phyloP scores from a whole-genome alignment of 2,329 filamentous ascomycete species.

The Lanzia echinophila region DNA sequence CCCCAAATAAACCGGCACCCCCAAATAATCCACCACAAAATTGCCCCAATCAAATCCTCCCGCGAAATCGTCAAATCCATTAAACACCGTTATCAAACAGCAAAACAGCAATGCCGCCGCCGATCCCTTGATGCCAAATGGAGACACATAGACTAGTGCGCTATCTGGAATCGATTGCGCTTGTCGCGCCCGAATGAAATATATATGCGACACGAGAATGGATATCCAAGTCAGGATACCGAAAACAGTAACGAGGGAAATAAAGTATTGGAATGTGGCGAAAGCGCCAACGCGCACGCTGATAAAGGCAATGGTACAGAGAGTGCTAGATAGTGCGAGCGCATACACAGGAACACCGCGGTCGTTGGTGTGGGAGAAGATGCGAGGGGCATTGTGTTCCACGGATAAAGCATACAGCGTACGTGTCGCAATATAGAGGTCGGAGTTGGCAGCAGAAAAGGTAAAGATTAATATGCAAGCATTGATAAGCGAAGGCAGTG shows the following conservation, averaged over 20 bases:
- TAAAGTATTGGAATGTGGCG: conserved; percentile 63
- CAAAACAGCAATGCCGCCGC: conserved; percentile 63
- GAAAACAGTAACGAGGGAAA: conserved; percentile 50
- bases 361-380: conserved; percentile 51
- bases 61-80: conserved; percentile 51
- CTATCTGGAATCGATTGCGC: conserved; percentile 52
- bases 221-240: conserved; percentile 34
- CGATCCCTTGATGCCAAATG: conserved; percentile 65
- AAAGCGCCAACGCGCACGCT: conserved; percentile 52
- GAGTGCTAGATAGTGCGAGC: conserved; percentile 37
- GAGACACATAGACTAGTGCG: conserved; percentile 58
- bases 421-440: conserved; percentile 61
- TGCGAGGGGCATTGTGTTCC: conserved; percentile 55
- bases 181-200: conserved; percentile 54
- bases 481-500: conserved; percentile 61
- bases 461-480: conserved; percentile 61
- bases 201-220: conserved; percentile 61
- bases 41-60: conserved; percentile 56
- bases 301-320: conserved; percentile 63
- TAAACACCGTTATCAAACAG: conserved; percentile 68
- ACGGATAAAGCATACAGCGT: conserved; percentile 64
- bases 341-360: conserved; percentile 45
- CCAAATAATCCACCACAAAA: conserved; percentile 57
- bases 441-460: conserved; percentile 52
- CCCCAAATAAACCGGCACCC: conserved; percentile 55